Conservation (phyloP, 129 eudicot genomes). For the Sambucus nigra region DNA sequence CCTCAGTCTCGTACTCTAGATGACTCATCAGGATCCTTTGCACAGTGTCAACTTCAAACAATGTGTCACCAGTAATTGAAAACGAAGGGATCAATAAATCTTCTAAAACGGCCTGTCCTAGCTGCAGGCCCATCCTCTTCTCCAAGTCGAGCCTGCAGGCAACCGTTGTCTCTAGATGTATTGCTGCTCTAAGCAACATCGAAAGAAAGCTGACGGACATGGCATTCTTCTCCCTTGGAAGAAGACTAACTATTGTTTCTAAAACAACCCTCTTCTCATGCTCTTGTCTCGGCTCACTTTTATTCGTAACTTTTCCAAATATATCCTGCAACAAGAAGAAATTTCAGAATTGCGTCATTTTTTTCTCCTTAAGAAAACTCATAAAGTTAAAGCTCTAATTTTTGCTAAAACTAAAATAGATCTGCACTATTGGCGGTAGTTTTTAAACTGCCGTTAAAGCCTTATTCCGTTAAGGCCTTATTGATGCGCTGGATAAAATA, state of each 20-base stretch:
- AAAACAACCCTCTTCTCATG: constrained; percentile 80
- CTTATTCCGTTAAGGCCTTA: no score
- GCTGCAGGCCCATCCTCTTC: constrained; percentile 74
- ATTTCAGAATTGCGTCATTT: no score
- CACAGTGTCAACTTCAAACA: constrained; percentile 80
- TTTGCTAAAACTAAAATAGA: no score
- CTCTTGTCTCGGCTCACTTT: constrained; percentile 58
- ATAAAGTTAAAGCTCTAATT: no score
- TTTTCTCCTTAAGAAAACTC: no score
- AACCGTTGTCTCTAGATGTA: constrained; percentile 69
- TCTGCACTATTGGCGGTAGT: no score
- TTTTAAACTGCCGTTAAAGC: no score
- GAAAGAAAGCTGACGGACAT: constrained; percentile 88
- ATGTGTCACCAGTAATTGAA: constrained; percentile 52
- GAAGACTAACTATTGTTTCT: constrained; percentile 87
- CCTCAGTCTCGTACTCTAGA: constrained; percentile 46
- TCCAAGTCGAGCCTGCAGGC: constrained; percentile 88
- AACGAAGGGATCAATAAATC: constrained; percentile 78
- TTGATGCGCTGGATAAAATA: no score
- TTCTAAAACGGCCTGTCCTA: constrained; percentile 72
- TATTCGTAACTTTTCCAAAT: constrained; percentile 57
- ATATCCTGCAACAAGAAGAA: constrained; percentile 46
- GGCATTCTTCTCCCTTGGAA: constrained; percentile 70
- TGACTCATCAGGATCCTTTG: constrained; percentile 54
- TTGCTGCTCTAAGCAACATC: constrained; percentile 77